Base-by-base conservation (phyloP, 2,329 filamentous ascomycete species). In the Ceratocystis lukuohia region DNA sequence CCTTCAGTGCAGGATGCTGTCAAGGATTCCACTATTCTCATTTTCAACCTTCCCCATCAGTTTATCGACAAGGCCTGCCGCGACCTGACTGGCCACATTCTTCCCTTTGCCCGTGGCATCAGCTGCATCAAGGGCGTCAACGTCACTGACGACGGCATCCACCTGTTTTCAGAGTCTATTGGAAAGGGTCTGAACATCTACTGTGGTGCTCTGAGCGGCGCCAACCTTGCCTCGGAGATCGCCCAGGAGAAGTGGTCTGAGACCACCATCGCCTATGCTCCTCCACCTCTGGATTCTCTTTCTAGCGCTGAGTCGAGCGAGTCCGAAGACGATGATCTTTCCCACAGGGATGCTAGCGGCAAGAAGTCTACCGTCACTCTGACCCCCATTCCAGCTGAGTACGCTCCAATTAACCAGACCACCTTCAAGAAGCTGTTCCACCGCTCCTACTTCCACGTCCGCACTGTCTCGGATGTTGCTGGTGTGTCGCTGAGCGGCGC, bases 61-160 rank as follows among this genome's bases (percentile, higher is more conserved):
- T 99, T 99, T 76, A 96, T 99, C 73, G 84, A 84, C 74, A 88
- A 88, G 69, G 88, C 92, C 69, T 96, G 92, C 79, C 83, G 88
- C 70, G 86, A 91, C 74, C 81, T 99, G 69, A 82, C 88, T 73
- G 94, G 93, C 68, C 87, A 96, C 72, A 95, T 96, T 70, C 78
- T 96, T 37, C 94, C 94, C 5, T 97, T 86, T 72, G 93, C 94
- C 30, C 86, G 95, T 69, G 94, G 91, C 68, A 91, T 99, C 73
- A 96, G 91, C 74, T 99, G 94, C 77, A 96, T 97, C 79, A 99
- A 99, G 81, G 94, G 94, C 71, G 92, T 99, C 69, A 89, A 96
- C 71, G 94, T 99, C 44, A 87, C 88, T 3, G 88, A 93, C 72
- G 86, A 89, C 63, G 90, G 89, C 66, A 86, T 97, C 71, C 87